A percentile compares a stretch with the other conserved stretches of the same genome.
phyloP scores from a whole-genome alignment of 2,329 filamentous ascomycete genomes.

The Fusarium mexicanum region DNA sequence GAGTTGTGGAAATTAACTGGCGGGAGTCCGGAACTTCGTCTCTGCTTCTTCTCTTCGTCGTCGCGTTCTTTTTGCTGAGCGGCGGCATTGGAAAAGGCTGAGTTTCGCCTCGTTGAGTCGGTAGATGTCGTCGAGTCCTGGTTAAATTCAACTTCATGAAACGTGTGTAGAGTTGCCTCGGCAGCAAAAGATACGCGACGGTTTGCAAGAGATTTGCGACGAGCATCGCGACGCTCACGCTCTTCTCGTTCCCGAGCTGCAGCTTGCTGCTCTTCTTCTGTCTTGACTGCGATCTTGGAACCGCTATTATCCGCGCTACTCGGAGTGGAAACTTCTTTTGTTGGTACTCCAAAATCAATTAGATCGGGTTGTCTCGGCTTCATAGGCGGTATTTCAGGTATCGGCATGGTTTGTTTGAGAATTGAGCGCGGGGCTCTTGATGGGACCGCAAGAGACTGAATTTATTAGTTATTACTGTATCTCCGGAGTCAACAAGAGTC shows the following conservation, averaged over 20 bases:
- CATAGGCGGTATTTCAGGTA: conserved; percentile 72
- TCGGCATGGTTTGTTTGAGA: conserved; percentile 80
- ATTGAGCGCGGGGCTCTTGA: conserved; percentile 72
- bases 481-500: background rate
- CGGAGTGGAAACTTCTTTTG: conserved; percentile 10
- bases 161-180: conserved; percentile 96
- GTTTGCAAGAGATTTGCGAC: conserved; percentile 91
- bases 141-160: conserved; percentile 90
- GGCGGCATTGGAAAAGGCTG: conserved; percentile 46
- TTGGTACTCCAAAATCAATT: conserved; percentile 30
- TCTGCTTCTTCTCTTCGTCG: conserved; percentile 68
- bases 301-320: conserved; percentile 44
- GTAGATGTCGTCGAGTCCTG: conserved; percentile 87
- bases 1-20: conserved; percentile 71
- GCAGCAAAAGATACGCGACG: conserved; percentile 96
- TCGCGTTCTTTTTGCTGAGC: conserved; percentile 63
- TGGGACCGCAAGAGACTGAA: conserved; percentile 66
- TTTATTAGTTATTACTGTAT: conserved; percentile 25
- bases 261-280: conserved; percentile 76
- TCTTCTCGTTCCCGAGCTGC: conserved; percentile 76
- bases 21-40: conserved; percentile 74
- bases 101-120: conserved; percentile 79
- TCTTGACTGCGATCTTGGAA: conserved; percentile 71
- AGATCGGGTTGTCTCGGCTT: conserved; percentile 53
- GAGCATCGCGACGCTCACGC: conserved; percentile 81